These are phyloP conservation scores for carrot (Daucus carota) DNA, from an alignment of 129 eudicot species.

Conservation along the genomic window DH1_v3.0 NC_030386.2:35696001-35696500, in stretches of 20 bases:
- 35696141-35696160: conserved; percentile 95
- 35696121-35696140: conserved; percentile 46
- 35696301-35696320: background rate
- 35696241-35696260: background rate
- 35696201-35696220: background rate
- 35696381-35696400: conserved; percentile 80
- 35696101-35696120: conserved; percentile 1
- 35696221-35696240: background rate
- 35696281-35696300: background rate
- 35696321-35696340: background rate
- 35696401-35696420: conserved; percentile 91
- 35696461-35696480: background rate
- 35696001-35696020: background rate
- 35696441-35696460: conserved; percentile 47
- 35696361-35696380: conserved; percentile 94
- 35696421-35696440: conserved; percentile 71
- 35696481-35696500: background rate
- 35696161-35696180: conserved; percentile 59
- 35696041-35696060: background rate
- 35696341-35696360: conserved; percentile 48
- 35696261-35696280: too few relatives aligned
- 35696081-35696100: background rate
- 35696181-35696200: conserved; percentile 9
- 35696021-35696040: background rate
- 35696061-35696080: background rate